A percentile compares a stretch with the other conserved stretches of the same genome.
Conservation (phyloP, 345 rosid genomes). For the Populus davidiana region DNA sequence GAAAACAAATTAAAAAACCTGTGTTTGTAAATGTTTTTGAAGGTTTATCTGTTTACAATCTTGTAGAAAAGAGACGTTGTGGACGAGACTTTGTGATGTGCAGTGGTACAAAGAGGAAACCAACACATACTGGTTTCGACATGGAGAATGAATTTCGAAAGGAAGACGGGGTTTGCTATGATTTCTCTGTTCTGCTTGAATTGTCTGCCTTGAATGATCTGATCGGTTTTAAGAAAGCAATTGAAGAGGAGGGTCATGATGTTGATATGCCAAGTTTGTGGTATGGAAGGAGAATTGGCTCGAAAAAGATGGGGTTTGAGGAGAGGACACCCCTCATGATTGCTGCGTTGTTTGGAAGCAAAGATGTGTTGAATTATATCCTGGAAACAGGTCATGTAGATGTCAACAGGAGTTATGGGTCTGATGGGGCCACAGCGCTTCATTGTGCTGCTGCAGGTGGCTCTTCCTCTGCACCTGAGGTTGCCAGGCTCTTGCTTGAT, state of each 20-base stretch:
- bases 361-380: slow-evolving; percentile 54
- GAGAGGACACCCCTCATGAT: slow-evolving; percentile 87
- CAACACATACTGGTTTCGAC: slow-evolving; percentile 19
- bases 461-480: slow-evolving; percentile 49
- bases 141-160: slow-evolving; percentile 19
- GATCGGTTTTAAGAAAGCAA: slow-evolving; percentile 46
- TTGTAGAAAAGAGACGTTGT: slow-evolving; percentile 20
- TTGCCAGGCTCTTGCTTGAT: slow-evolving; percentile 56
- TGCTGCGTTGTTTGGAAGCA: slow-evolving; percentile 86
- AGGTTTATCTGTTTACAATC: slow-evolving; percentile 7
- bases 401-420: slow-evolving; percentile 60
- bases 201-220: slow-evolving; percentile 71
- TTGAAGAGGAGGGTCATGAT: slow-evolving; percentile 52
- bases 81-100: slow-evolving; percentile 33
- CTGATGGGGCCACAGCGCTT: slow-evolving; percentile 73
- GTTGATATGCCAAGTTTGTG: slow-evolving; percentile 61
- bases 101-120: slow-evolving; percentile 38
- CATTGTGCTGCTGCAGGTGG: slow-evolving; percentile 84
- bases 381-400: slow-evolving; percentile 47
- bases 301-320: slow-evolving; percentile 60
- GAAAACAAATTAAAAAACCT: background rate
- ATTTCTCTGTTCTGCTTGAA: slow-evolving; percentile 59
- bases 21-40: slow-evolving; percentile 26
- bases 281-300: slow-evolving; percentile 70
- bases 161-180: slow-evolving; percentile 21